phyloP scores from a whole-genome alignment of 2,329 filamentous ascomycete genomes.

The Tolypocladium ophioglossoides region DNA sequence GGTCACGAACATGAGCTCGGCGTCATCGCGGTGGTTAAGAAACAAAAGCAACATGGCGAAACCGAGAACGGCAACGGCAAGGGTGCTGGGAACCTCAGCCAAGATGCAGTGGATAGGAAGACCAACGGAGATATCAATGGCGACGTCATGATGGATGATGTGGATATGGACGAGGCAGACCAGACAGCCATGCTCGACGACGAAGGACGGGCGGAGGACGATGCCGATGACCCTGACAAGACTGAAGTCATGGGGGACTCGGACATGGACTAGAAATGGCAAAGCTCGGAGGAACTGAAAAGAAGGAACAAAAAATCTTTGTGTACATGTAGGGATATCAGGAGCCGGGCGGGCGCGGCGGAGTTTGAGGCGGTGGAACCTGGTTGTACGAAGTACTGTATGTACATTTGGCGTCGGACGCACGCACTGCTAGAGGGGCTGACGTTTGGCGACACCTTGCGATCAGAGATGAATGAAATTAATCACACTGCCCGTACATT shows the following conservation, averaged over 20 bases:
- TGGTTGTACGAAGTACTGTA: neutral
- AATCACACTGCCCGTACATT: neutral
- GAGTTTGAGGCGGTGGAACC: neutral
- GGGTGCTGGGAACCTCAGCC: conserved; percentile 14
- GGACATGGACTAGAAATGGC: conserved; percentile 17
- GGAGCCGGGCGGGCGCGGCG: neutral
- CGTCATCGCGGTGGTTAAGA: conserved; percentile 37
- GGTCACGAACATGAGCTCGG: conserved; percentile 32
- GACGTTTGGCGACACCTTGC: neutral
- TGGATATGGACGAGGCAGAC: conserved; percentile 39
- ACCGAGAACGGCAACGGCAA: conserved; percentile 19
- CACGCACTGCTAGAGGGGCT: neutral
- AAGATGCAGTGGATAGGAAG: conserved; percentile 4
- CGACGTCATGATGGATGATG: conserved; percentile 40
- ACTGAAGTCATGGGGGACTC: conserved; percentile 27
- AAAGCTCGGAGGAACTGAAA: neutral
- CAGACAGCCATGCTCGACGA: conserved; percentile 25
- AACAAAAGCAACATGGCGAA: conserved; percentile 17
- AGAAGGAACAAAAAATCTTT: neutral
- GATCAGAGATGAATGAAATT: neutral
- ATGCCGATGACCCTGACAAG: conserved; percentile 31
- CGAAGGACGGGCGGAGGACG: conserved; percentile 34
- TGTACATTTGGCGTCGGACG: neutral
- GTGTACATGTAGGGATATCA: neutral
- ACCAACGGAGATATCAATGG: conserved; percentile 27